Evolutionary conservation across 176 grass and related monocot genomes (phyloP).

Genomic region (sorghum (Sorghum bicolor)): Sorghum_bicolor_NCBIv3 NC_012871.2:76558501-76559000

Average conservation of each 20-base stretch:
- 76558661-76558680: background rate
- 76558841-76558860: background rate
- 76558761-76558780: background rate
- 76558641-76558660: background rate
- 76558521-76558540: background rate
- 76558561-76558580: background rate
- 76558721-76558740: background rate
- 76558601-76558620: background rate
- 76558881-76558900: background rate
- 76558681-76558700: background rate
- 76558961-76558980: background rate
- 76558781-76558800: background rate
- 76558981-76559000: background rate
- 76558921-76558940: background rate
- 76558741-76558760: background rate
- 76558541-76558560: no score
- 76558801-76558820: background rate
- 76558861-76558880: accelerated
- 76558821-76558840: background rate
- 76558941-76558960: background rate
- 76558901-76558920: background rate
- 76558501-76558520: background rate
- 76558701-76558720: background rate
- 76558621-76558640: background rate
- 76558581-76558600: background rate